These are phyloP conservation scores for Rhodotorula toruloides DNA, from an alignment of 768 basidiomycete genomes.

Conservation along the genomic window DNA sequence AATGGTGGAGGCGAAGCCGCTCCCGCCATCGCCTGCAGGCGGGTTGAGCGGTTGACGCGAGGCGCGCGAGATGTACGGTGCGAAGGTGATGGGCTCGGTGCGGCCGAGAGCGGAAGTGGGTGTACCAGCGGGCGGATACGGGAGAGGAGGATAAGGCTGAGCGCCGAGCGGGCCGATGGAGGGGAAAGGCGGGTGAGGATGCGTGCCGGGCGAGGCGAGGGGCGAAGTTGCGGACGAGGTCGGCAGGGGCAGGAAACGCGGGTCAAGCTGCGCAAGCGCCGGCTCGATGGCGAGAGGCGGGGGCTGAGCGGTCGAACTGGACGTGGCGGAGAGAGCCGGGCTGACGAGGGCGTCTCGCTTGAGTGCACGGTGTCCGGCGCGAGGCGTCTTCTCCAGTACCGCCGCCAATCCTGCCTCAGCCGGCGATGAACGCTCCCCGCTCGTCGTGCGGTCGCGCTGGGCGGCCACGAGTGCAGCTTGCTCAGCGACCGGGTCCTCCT, in stretches of 20 bases:
- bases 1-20: not conserved
- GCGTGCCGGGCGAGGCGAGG: constrained; percentile 14
- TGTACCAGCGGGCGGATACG: constrained; percentile 23
- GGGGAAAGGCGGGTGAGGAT: not conserved
- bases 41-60: not conserved
- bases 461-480: not conserved
- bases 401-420: not conserved
- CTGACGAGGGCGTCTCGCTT: constrained; percentile 10
- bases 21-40: not conserved
- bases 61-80: not conserved
- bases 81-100: constrained; percentile 14
- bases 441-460: too few species aligned
- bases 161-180: not conserved
- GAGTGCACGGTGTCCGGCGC: not conserved
- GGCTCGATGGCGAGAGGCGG: not conserved
- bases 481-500: constrained; percentile 26
- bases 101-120: constrained; percentile 1
- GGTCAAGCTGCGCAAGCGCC: constrained; percentile 9
- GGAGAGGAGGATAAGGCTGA: constrained; percentile 15
- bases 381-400: not conserved
- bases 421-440: not conserved
- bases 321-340: constrained; percentile 13
- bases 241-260: constrained; percentile 28
- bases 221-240: constrained; percentile 17
- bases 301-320: constrained; percentile 4